Evolutionary conservation across 2,329 filamentous ascomycete species (phyloP).

Genomic region (Cylindrodendrum hubeiense): DNA sequence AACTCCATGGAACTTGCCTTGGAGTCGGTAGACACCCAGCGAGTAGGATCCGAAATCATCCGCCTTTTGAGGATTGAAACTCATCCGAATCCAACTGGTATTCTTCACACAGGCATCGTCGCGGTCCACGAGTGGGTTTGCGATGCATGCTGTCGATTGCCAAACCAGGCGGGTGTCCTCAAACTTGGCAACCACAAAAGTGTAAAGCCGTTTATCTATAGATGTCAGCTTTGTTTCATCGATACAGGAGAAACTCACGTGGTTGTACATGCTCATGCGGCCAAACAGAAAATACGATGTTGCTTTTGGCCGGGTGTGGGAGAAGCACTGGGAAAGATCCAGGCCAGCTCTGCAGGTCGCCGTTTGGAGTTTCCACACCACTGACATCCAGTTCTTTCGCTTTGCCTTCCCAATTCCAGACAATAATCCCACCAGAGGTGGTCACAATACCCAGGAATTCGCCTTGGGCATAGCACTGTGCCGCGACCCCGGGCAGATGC

Average conservation of each 20-base stretch:
- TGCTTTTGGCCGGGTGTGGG: conserved; percentile 34
- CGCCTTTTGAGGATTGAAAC: conserved; percentile 24
- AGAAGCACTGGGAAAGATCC: conserved; percentile 37
- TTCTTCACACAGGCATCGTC: background rate
- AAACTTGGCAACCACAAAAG: conserved; percentile 30
- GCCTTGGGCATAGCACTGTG: conserved; percentile 32
- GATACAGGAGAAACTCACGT: conserved; percentile 8
- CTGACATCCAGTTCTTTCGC: conserved; percentile 31
- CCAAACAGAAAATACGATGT: conserved; percentile 35
- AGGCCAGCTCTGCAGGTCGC: conserved; percentile 10
- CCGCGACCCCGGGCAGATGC: conserved; percentile 31
- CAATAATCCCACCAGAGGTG: conserved; percentile 32
- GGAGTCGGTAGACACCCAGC: conserved; percentile 26
- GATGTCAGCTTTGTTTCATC: background rate
- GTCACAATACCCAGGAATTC: conserved; percentile 39
- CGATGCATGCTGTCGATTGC: conserved; percentile 16
- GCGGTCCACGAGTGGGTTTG: conserved; percentile 24
- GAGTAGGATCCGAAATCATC: conserved; percentile 33
- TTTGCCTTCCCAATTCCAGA: conserved; percentile 38
- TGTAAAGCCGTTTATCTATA: conserved; percentile 13
- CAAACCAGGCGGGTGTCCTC: conserved; percentile 16
- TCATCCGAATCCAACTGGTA: background rate
- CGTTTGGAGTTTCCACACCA: conserved; percentile 13
- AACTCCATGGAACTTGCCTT: background rate
- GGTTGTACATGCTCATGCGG: background rate